These are phyloP conservation scores for Acidomyces sp. DNA, from an alignment of 495 filamentous ascomycete species.

Conservation along the genomic window DNA sequence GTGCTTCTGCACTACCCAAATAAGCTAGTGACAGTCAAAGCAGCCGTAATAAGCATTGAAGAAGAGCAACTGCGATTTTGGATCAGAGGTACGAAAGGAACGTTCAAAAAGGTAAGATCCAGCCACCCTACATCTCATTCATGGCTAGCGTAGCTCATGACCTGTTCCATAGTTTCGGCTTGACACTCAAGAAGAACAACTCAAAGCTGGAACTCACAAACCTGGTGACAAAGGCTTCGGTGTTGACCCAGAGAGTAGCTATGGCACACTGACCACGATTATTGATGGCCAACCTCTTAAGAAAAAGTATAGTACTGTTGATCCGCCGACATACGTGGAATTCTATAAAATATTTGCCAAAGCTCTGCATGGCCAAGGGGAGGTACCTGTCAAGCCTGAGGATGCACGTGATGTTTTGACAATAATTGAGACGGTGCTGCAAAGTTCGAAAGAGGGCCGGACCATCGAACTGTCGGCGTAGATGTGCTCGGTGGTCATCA, in stretches of 20 bases:
- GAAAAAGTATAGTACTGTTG: conserved; percentile 43
- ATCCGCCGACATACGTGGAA: conserved; percentile 54
- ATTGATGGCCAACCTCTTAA: conserved; percentile 27
- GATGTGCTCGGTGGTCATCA: too few relatives aligned
- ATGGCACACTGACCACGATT: conserved; percentile 36
- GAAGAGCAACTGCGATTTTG: conserved; percentile 62
- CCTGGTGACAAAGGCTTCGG: conserved; percentile 55
- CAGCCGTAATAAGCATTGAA: conserved; percentile 57
- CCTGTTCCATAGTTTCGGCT: conserved; percentile 39
- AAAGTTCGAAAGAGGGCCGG: conserved; percentile 52
- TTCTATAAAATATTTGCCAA: conserved; percentile 60
- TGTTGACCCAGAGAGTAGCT: conserved; percentile 43
- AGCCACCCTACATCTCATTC: background rate
- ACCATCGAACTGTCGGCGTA: conserved; percentile 48
- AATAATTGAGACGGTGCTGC: conserved; percentile 57
- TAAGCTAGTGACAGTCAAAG: conserved; percentile 52
- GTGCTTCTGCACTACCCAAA: conserved; percentile 55
- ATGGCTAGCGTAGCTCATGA: background rate
- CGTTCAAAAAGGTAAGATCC: conserved; percentile 54
- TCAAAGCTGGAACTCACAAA: conserved; percentile 54
- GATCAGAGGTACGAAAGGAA: conserved; percentile 67
- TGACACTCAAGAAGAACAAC: conserved; percentile 71
- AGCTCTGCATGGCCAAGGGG: conserved; percentile 45
- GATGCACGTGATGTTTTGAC: conserved; percentile 60
- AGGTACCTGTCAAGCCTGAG: conserved; percentile 56